A percentile compares a stretch with the other conserved stretches of the same genome.
phyloP scores from a whole-genome alignment of 495 filamentous ascomycete genomes.

The Aspergillus diversus region DNA sequence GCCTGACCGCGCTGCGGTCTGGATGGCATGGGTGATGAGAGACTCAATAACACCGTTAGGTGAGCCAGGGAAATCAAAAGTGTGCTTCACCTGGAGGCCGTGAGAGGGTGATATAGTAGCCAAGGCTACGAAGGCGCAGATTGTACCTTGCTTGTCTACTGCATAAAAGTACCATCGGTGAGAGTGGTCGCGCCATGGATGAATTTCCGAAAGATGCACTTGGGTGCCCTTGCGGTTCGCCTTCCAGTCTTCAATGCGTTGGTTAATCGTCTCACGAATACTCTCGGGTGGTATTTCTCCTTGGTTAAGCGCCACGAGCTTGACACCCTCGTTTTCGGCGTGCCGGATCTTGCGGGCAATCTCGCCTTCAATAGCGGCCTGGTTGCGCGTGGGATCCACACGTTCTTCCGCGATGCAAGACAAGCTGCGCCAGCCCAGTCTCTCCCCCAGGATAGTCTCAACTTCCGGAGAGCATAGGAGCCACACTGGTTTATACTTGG shows the following conservation, averaged over 20 bases:
- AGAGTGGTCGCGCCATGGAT: constrained; percentile 74
- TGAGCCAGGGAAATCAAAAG: constrained; percentile 79
- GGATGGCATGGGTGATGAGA: constrained; percentile 77
- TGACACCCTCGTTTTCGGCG: constrained; percentile 77
- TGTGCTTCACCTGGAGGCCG: constrained; percentile 88
- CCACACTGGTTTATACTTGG: constrained; percentile 80
- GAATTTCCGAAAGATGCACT: constrained; percentile 83
- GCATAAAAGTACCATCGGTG: constrained; percentile 86
- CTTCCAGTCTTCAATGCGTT: constrained; percentile 78
- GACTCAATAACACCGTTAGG: constrained; percentile 80
- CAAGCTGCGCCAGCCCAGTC: constrained; percentile 80
- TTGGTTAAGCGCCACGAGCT: constrained; percentile 65
- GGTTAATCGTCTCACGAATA: constrained; percentile 64
- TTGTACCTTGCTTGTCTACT: constrained; percentile 63
- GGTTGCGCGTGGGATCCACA: constrained; percentile 63
- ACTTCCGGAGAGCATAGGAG: constrained; percentile 69
- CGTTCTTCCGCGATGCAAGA: constrained; percentile 85
- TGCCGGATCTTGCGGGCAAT: constrained; percentile 73
- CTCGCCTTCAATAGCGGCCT: constrained; percentile 57
- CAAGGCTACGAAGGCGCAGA: constrained; percentile 73
- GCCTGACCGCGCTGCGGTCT: constrained; percentile 63
- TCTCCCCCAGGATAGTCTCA: constrained; percentile 73
- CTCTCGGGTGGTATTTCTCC: constrained; percentile 66
- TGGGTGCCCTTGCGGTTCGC: constrained; percentile 76
- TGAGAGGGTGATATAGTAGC: constrained; percentile 73